Base-by-base conservation (phyloP, 2,329 filamentous ascomycete species). In the Chlorencoelia australis region DNA sequence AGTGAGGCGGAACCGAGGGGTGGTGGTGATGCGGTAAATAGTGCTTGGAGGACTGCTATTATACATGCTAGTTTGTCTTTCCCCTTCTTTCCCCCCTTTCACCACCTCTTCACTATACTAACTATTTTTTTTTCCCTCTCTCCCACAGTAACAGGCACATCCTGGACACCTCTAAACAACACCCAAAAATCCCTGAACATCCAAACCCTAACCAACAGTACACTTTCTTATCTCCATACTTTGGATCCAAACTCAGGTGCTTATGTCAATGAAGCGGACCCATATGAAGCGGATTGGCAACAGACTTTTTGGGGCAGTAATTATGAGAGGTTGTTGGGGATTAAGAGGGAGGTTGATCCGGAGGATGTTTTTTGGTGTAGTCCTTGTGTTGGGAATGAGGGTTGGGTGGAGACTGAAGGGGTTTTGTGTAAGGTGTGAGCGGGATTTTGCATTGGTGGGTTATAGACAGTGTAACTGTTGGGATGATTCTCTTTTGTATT, bases 301-400 rank as follows among this genome's bases (percentile, higher is more conserved):
- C 39, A 51, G 19, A 51, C 46, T 2, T 57, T 56, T 28, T 58
- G 45, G 42, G 55, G 56, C 1, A 28, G 28, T 5, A 68, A 69
- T 28, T 70, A 71, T 42, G 46, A 55, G 9, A 54, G 56, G 2
- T 48, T 71, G 2, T 42, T 64, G 0, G 26, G 48, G 8, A 65
- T 69, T 34, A 70, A 71, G 53, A 54, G 57, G 17, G 31, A 41
- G 3, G 52, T 64, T n/a, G 66, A 71, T 40, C 66, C 66, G 0
- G 35, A 51, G 0, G 64, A 66, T 20, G 53, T 69, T 2, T 60
- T 71, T 7, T 67, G 65, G 56, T 68, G 65, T 32, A 45, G 58
- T 7, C 57, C 64, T 0, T 68, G 65, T 35, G 64, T 68, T 0
- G 66, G 66, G 0, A 64, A 58, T 30, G 62, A 67, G 29, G 43